phyloP scores from a whole-genome alignment of 176 grass and related monocot genomes.

The Cymbopogon citratus region DNA sequence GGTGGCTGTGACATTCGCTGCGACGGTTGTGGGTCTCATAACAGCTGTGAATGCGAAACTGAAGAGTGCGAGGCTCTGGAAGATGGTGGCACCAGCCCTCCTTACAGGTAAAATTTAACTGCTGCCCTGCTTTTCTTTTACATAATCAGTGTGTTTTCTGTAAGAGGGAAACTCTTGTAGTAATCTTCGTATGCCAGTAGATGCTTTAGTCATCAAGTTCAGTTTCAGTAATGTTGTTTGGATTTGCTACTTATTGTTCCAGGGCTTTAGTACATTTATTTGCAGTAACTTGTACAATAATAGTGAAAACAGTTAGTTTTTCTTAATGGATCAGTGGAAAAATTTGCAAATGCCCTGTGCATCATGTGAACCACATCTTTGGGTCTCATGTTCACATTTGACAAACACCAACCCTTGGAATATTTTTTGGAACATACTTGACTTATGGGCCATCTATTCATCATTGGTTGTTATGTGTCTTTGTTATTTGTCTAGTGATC shows the following conservation, averaged over 20 bases:
- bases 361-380: not conserved
- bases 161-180: not conserved
- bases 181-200: not conserved
- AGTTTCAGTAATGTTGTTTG: not conserved
- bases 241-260: not conserved
- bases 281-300: not conserved
- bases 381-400: not conserved
- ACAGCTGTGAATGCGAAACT: constrained; percentile 34
- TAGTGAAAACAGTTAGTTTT: not conserved
- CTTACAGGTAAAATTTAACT: constrained; percentile 39
- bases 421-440: not conserved
- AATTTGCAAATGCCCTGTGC: not conserved
- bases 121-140: not conserved
- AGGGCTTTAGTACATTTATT: not conserved
- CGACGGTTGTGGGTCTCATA: constrained; percentile 39
- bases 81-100: constrained; percentile 36
- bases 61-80: constrained; percentile 30
- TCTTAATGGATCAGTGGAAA: not conserved
- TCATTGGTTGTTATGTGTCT: not conserved
- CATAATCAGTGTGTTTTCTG: too few species aligned
- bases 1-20: constrained; percentile 26
- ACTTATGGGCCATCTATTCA: not conserved
- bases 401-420: not conserved
- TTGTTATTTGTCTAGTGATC: not conserved
- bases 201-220: not conserved